Conservation (phyloP, 164 flowering plant species). For the Paratinospora sagittata region DNA sequence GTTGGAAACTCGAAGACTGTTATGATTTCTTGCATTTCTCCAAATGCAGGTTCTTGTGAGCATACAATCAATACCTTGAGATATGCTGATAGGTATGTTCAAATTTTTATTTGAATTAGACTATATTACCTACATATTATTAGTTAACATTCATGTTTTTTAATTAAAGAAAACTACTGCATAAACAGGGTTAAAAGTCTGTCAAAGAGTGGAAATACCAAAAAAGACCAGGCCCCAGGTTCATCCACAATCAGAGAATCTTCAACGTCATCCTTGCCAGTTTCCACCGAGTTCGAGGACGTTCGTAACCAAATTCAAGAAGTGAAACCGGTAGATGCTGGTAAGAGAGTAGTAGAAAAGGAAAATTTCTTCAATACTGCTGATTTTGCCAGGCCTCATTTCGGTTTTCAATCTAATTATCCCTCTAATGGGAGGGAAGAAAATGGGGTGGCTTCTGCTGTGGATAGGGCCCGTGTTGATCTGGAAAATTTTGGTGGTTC, state of each 20-base stretch:
- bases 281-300: slow-evolving; percentile 43
- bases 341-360: slow-evolving; percentile 48
- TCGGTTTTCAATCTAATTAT: slow-evolving; percentile 31
- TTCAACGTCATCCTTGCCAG: slow-evolving; percentile 34
- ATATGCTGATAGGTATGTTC: slow-evolving; percentile 92
- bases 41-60: slow-evolving; percentile 97
- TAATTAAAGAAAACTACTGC: slow-evolving; percentile 4
- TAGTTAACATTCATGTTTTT: neutral
- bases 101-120: slow-evolving; percentile 5
- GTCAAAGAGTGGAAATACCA: slow-evolving; percentile 77
- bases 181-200: slow-evolving; percentile 83
- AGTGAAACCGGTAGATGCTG: slow-evolving; percentile 38
- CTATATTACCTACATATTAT: neutral
- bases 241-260: slow-evolving; percentile 41
- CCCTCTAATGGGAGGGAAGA: slow-evolving; percentile 30
- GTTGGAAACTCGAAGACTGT: slow-evolving; percentile 98
- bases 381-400: slow-evolving; percentile 37
- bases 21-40: slow-evolving; percentile 99
- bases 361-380: slow-evolving; percentile 34
- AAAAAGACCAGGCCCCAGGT: slow-evolving; percentile 51
- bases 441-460: slow-evolving; percentile 32
- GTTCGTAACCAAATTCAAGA: slow-evolving; percentile 46
- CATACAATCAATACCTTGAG: slow-evolving; percentile 96
- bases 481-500: too few relatives aligned
- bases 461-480: too few relatives aligned